phyloP scores from a whole-genome alignment of 164 flowering plant genomes.

The Stephania cephalantha region DNA sequence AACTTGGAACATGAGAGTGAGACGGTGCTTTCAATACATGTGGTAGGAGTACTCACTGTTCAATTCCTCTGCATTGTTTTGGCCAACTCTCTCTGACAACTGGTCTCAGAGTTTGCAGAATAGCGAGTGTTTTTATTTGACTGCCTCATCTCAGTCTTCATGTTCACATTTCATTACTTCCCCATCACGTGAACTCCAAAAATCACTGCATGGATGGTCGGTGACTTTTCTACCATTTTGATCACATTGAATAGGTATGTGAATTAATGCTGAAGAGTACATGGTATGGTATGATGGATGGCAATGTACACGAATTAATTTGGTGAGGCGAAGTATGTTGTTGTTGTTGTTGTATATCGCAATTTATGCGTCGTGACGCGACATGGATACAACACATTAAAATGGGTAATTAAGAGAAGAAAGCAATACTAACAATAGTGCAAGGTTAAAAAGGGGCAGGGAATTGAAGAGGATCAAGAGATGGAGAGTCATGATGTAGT shows the following conservation, averaged over 20 bases:
- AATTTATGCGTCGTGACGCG: no score
- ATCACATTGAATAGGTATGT: not conserved
- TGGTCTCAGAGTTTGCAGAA: not conserved
- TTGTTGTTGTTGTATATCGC: no score
- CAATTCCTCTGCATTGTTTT: not conserved
- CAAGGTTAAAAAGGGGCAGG: not conserved
- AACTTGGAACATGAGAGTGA: not conserved
- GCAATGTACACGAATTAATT: no score
- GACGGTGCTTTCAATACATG: not conserved
- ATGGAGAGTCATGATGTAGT: not conserved
- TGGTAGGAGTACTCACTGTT: not conserved
- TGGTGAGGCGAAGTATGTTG: no score
- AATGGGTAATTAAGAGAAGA: not conserved
- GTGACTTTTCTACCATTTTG: not conserved
- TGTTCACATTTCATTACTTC: slow-evolving; percentile 3
- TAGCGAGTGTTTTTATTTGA: not conserved
- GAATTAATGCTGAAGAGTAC: no score
- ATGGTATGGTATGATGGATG: no score
- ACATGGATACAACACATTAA: no score
- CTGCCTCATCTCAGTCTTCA: not conserved
- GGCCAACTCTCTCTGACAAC: slow-evolving; percentile 6
- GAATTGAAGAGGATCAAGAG: not conserved
- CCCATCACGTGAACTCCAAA: not conserved
- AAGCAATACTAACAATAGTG: not conserved
- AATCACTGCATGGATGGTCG: not conserved